Evolutionary conservation across 495 filamentous ascomycete species (phyloP), one percentile per base, ranked within the genome.

Genomic region (Penicillium atrosanguineum): DNA sequence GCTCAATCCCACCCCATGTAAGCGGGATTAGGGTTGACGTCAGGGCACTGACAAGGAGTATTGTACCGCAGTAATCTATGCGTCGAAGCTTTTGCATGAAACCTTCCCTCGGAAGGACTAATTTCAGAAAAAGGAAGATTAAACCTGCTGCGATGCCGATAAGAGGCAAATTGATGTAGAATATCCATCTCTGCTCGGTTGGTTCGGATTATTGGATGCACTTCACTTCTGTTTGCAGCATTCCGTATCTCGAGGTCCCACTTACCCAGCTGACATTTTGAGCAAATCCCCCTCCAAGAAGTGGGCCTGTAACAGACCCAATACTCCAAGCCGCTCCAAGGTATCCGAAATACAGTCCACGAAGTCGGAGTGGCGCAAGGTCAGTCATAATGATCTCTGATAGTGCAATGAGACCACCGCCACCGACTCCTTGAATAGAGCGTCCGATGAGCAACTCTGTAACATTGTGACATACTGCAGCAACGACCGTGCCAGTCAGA

Each of bases 1-100:
- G 76, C 52, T 68, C 58, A 8, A 70, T 60, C 18, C 71, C 69
- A 34, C 70, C 74, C 73, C 72, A 75, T 12, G 74, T 65, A n/a
- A 78, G 55, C 0, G 69, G 64, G 31, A 78, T 63, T 7, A 75
- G 44, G 2, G 31, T 11, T n/a, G 46, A 49, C 21, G 36, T 34
- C 36, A 34, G 39, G 7, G 4, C 8, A 49, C 34, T 20, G 40
- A 18, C 19, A 28, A 26, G 1, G 15, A 28, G 4, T 4, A 28
- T 28, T 4, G 26, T 34, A 18, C 75, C 75, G 18, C 71, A 46
- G 68, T 70, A 78, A 52, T 76, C 60, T 2, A 66, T 21, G 3
- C 41, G n/a, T n/a, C 12, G 20, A 15, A 74, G 20, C 64, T 60
- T 42, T 58, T 59, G 9, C 55, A 28, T 46, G 6, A 57, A 36